Conservation (phyloP, 2,329 filamentous ascomycete species). For the Neonectria punicea region DNA sequence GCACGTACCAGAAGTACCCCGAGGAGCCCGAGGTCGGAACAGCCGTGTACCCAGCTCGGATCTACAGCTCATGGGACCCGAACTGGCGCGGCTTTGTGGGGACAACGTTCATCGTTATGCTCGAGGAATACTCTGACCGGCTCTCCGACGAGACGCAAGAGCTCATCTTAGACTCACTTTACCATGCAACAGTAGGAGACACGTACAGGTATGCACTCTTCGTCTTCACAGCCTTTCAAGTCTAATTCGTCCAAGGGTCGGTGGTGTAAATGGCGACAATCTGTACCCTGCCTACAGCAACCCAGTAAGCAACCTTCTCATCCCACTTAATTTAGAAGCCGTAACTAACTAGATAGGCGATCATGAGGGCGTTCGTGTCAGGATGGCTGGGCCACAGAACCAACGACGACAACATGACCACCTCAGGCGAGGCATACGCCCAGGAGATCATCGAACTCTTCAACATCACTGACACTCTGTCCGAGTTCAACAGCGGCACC, state of each 20-base stretch:
- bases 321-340: rapidly evolving
- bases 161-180: slow-evolving; percentile 64
- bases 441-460: slow-evolving; percentile 67
- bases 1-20: slow-evolving; percentile 63
- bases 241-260: slow-evolving; percentile 51
- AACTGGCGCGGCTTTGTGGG: slow-evolving; percentile 74
- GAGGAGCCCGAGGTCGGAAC: slow-evolving; percentile 69
- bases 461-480: slow-evolving; percentile 64
- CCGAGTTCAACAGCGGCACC: slow-evolving; percentile 71
- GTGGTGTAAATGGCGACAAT: slow-evolving; percentile 61
- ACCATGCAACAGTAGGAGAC: slow-evolving; percentile 67
- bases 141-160: slow-evolving; percentile 48
- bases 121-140: slow-evolving; percentile 67
- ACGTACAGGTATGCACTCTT: slow-evolving; percentile 62
- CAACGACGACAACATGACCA: slow-evolving; percentile 68
- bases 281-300: slow-evolving; percentile 72
- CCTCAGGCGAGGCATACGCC: slow-evolving; percentile 65
- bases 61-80: slow-evolving; percentile 70
- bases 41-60: slow-evolving; percentile 57
- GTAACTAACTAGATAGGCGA: slow-evolving; percentile 37
- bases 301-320: slow-evolving; percentile 48
- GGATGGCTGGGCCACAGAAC: slow-evolving; percentile 67
- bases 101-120: slow-evolving; percentile 65
- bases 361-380: slow-evolving; percentile 70
- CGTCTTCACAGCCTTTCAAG: neutral